Evolutionary conservation across 2,329 filamentous ascomycete genomes (phyloP), one percentile per base, ranked within the genome.

Genomic region (Colletotrichum magnum): DNA sequence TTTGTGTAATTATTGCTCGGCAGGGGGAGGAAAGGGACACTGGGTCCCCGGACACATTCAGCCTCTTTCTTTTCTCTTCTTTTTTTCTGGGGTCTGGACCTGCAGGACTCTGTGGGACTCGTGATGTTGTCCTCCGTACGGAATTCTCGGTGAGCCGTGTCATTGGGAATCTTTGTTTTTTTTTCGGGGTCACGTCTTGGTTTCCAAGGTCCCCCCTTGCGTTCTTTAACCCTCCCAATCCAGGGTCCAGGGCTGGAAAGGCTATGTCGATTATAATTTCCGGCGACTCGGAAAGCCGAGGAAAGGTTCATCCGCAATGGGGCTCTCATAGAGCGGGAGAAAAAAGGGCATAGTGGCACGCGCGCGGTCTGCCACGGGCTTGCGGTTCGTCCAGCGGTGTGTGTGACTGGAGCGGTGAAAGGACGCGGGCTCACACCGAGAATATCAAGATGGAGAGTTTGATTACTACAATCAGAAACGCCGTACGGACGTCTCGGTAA

Each of bases 211-310:
- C 6, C 18, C 32, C 58, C 58, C 58, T 50, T 60, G 58, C 45
- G 39, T 60, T 51, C 43, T 12, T 24, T 16, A 16, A 12, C 45
- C 57, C 6, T 39, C n/a, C 28, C 21, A 51, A 51, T 16, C 36
- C 52, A 58, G 64, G 64, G 64, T 58, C 16, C 58, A 52, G 45
- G 64, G 52, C 45, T 47, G 13, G 28, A 9, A 26, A 5, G 18
- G n/a, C 21, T 5, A 24, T 53, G 48, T 53, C 53, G 48, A 45
- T 53, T 48, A 45, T 61, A 45, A 61, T 61, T 21, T 61, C 58
- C 58, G 58, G 21, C 52, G 52, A 54, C 36, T 54, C 26, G 26
- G 32, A 53, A 16, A 13, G 15, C 12, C n/a, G 21, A 32, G 52
- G 24, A 28, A 26, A 47, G 51, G 50, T n/a, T 54, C 47, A 50